Evolutionary conservation across 2,329 filamentous ascomycete species (phyloP), one percentile per base, ranked within the genome.

Genomic region (Diaporthe aspalathi): DNA sequence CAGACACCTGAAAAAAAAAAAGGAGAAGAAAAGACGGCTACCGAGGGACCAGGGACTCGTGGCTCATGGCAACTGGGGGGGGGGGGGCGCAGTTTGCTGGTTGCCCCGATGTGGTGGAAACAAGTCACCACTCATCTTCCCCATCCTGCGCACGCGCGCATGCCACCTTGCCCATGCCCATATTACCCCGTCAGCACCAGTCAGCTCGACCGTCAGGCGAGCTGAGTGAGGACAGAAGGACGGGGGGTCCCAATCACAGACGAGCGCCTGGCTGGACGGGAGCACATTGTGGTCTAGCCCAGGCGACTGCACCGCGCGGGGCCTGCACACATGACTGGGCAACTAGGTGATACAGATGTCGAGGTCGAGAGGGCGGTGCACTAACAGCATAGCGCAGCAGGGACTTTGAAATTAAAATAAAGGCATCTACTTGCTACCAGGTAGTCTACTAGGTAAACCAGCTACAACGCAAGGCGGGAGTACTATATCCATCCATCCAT

Each of bases 141-240:
- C 6, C 12, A 5, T 2, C 2, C 11, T 29, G n/a, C 17, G 35
- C 22, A 24, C 35, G 22, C 43, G 60, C 29, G 27, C 60, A 49
- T 35, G 16, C 27, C 60, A 22, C 27, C 60, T 50, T 14, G 54
- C 20, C 22, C 32, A 16, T 22, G 38, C 17, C 49, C 43, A 63
- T 49, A 63, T 49, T 49, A 63, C 27, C 60, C 45, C 60, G 60
- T 63, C 60, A 63, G 60, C 60, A 35, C 60, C 60, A 63, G 60
- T 63, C 60, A 63, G 60, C 60, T 63, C 29, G 43, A 49, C 27
- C 60, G 14, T 35, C 60, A 63, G 49, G 60, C 60, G 60, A 63
- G 60, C 60, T 63, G 60, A 63, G 43, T 49, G 60, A 63, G 43
- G 43, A 63, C 27, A 35, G n/a, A n/a, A 63, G 43, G 27, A 63